phyloP scores from a whole-genome alignment of 139 green algal species.

The Chlorella sp. region DNA sequence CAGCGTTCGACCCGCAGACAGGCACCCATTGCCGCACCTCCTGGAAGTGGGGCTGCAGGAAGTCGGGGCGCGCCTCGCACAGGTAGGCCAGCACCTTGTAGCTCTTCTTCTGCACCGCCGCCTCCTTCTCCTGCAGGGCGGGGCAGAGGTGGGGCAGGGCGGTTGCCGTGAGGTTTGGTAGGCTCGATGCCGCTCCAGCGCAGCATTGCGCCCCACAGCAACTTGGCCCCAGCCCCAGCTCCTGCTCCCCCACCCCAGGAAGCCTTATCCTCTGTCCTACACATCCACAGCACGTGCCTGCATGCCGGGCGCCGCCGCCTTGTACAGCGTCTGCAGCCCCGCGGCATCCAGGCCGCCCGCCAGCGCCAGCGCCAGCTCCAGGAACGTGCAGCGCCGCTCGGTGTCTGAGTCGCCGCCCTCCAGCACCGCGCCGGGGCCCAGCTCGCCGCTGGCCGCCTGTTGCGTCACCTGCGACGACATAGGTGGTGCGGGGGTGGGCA shows the following conservation, averaged over 20 bases:
- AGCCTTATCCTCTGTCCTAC: too few relatives aligned
- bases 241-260: too few relatives aligned
- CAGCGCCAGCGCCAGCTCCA: constrained; percentile 85
- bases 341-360: constrained; percentile 69
- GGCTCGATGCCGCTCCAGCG: not conserved
- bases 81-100: constrained; percentile 93
- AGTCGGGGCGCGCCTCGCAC: constrained; percentile 52
- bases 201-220: too few relatives aligned
- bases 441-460: constrained; percentile 62
- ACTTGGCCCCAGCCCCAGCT: too few relatives aligned
- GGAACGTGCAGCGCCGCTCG: constrained; percentile 76
- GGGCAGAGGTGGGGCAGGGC: not conserved
- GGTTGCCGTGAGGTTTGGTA: too few relatives aligned
- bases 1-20: too few relatives aligned
- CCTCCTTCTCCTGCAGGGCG: constrained; percentile 61
- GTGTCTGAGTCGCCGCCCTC: constrained; percentile 70
- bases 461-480: constrained; percentile 47
- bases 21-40: not conserved
- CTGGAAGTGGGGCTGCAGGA: constrained; percentile 42
- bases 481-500: not conserved
- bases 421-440: constrained; percentile 54
- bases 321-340: constrained; percentile 71
- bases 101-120: constrained; percentile 89
- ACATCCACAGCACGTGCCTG: constrained; percentile 28
- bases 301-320: constrained; percentile 63